Conservation (phyloP, 441 rosid species). For the Corymbia calophylla region DNA sequence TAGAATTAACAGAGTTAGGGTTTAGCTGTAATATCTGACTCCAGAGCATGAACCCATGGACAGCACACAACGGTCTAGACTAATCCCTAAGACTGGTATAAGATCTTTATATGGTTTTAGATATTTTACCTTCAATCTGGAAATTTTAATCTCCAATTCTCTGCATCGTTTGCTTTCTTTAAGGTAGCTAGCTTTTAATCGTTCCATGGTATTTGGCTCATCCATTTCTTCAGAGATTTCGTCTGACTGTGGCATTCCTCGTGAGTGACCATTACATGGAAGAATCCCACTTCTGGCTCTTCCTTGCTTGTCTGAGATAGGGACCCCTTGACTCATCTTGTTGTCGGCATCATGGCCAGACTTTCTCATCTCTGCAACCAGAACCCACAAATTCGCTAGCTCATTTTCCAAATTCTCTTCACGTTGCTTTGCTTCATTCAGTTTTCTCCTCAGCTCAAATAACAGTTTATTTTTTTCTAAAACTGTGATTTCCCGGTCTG, state of each 20-base stretch:
- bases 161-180: conserved; percentile 44
- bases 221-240: conserved; percentile 19
- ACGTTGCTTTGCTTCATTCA: conserved; percentile 40
- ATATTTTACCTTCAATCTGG: conserved; percentile 42
- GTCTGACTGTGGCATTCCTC: conserved; percentile 14
- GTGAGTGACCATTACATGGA: conserved; percentile 12
- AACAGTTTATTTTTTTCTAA: conserved; percentile 33
- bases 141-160: conserved; percentile 40
- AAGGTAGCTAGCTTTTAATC: conserved; percentile 24
- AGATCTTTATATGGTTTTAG: not conserved
- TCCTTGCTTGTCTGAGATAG: conserved; percentile 5
- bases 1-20: conserved; percentile 9
- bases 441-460: conserved; percentile 33
- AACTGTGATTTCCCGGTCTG: conserved; percentile 26
- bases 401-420: conserved; percentile 55
- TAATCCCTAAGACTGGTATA: not conserved
- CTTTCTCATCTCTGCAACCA: conserved; percentile 44
- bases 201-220: conserved; percentile 17
- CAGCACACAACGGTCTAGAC: not conserved
- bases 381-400: conserved; percentile 62
- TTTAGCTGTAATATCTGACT: not conserved
- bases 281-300: conserved; percentile 24
- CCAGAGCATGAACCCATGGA: not conserved
- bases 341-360: conserved; percentile 20
- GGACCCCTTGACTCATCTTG: conserved; percentile 7